Evolutionary conservation across 2,329 filamentous ascomycete genomes (phyloP), one percentile per base, ranked within the genome.

Genomic region (Hypomyces rosellus): DNA sequence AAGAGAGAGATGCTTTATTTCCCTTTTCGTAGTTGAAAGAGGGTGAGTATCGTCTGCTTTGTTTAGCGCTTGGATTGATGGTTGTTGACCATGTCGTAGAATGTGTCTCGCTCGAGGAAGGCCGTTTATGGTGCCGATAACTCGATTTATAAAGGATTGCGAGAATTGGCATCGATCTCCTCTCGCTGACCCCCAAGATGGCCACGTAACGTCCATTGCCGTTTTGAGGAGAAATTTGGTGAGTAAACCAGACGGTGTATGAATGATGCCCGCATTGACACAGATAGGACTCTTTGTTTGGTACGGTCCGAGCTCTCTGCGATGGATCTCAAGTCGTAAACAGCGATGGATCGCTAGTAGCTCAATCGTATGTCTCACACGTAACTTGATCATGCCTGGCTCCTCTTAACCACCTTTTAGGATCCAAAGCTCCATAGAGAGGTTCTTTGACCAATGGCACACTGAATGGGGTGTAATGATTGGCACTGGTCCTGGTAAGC

Each of bases 61-160:
- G 2, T 42, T 30, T 30, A 33, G 25, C 11, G 5, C 20, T 42
- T 22, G 14, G 14, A 39, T 20, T 3, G 34, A 22, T 14, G 7
- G 16, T 15, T 41, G 25, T 37, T 54, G 25, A 54, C 15, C 4
- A 5, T 11, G 15, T 2, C 8, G 5, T 25, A 67, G 78, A 33
- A 84, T 88, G 61, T 88, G 84, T 43, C 67, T 89, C 6, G 85
- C 85, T 0, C 77, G 85, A 50, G 85, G 85, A 6, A 73, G 85
- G 55, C 83, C 76, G 18, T 88, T 85, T 58, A 83, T 82, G 0
- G 77, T 88, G 0, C 85, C 85, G 0, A 73, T 84, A 45, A 86
- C 84, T 1, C 76, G 80, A 1, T 71, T 86, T 0, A 74, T 89
- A 16, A 79, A 82, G 54, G 77, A 81, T 44, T 88, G 85, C 57